Evolutionary conservation across 257 asterid species (phyloP), one percentile per base, ranked within the genome.

Genomic region (Craterostigma plantagineum): DNA sequence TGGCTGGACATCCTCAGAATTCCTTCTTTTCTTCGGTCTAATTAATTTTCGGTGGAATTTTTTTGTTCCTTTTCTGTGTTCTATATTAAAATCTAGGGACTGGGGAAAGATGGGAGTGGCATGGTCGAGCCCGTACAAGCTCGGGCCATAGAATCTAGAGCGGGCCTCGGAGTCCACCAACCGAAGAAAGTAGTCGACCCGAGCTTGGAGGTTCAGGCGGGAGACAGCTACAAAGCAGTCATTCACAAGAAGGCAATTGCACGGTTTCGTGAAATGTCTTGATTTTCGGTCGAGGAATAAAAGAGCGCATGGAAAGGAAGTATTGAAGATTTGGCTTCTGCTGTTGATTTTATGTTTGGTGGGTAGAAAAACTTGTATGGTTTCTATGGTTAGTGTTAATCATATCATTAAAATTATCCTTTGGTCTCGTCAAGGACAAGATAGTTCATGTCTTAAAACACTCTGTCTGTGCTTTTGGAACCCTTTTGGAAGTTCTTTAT

Each of bases 231-330:
- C 71, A 77, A 57, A 75, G 85, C 92, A 12, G 90, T 90, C 49
- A 83, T 90, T 52, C 98, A 90, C 62, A 83, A 90, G 74, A 83
- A 83, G 69, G 98, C 98, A 18, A 90, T 90, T 45, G 95, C 95
- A 34, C 74, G 95, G 38, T 90, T 90, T 64, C 77, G 95, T 8
- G 98, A 90, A 51, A 90, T 90, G 95, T 79, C 92, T 0, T 79
- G 60, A 69, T 23, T 23, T 23, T 6, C 4, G 6, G 30, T 23
- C n/a, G n/a, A n/a, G n/a, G n/a, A n/a, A n/a, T 23, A 23, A 23
- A 23, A 23, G 30, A 23, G 30, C 30, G 6, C 30, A 23, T 2
- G 30, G 6, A 23, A 23, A 23, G 30, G 30, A 23, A 23, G n/a
- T n/a, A n/a, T n/a, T n/a, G n/a, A n/a, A n/a, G 30, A 23, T 23